Evolutionary conservation across 345 rosid genomes (phyloP), one percentile per base, ranked within the genome.

Genomic region (Citrus sp.): DNA sequence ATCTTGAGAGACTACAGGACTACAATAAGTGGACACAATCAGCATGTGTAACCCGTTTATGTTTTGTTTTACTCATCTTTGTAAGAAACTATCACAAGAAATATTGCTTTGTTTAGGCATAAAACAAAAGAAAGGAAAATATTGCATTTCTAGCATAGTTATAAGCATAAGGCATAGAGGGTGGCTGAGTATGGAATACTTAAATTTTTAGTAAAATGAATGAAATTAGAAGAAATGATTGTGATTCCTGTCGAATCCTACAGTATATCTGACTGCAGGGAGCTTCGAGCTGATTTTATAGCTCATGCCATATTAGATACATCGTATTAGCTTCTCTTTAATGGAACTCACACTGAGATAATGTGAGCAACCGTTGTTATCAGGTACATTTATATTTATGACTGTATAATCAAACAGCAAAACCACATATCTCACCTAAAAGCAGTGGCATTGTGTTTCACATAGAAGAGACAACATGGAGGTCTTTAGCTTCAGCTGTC

Each of bases 401-500:
- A 56, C 42, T 62, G 49, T 73, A 38, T 32, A 6, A 51, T 14
- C n/a, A 22, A 75, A 30, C 19, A 54, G 51, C 28, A 54, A 64
- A 77, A 74, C 65, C 73, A 10, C 55, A 12, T 64, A 67, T 30
- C 76, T 68, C 71, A 2, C 62, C 77, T 42, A 70, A 73, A 13
- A 19, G 66, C 64, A 32, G 27, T 51, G 60, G 74, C 72, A 37
- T 40, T 49, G 49, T 32, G 38, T 55, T 58, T 22, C 24, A 58
- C n/a, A 60, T 61, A 56, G 19, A 61, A 32, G 51, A 77, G 70
- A 70, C 37, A 35, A 42, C 60, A 2, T 40, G 4, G 34, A 35
- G 51, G 62, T 42, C 55, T 28, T 38, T 38, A 71, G 51, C 5
- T 59, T 79, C 83, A 82, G 62, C 77, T 83, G 37, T 77, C 88